These are phyloP conservation scores for Kwoniella pini DNA, from an alignment of 768 basidiomycete genomes.

Conservation along the genomic window DNA sequence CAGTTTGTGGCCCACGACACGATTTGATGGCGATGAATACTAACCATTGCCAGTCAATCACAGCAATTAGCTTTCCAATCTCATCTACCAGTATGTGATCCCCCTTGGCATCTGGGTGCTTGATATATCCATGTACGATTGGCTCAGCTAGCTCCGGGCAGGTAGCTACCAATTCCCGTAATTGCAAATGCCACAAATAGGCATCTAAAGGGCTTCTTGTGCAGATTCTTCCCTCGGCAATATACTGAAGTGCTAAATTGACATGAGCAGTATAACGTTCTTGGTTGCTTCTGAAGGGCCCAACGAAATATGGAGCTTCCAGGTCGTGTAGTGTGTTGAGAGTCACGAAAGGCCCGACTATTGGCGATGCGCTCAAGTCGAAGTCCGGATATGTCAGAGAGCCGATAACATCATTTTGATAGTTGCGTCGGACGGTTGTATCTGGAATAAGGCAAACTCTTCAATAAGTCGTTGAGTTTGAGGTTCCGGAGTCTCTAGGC, in stretches of 20 bases:
- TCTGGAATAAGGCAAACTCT: no score
- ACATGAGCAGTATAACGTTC: constrained; percentile 12
- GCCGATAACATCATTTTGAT: not conserved
- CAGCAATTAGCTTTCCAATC: constrained; percentile 28
- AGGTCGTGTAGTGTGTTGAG: not conserved
- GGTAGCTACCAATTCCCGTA: not conserved
- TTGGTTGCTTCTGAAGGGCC: constrained; percentile 14
- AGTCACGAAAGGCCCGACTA: constrained; percentile 2
- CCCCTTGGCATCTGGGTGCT: constrained; percentile 37
- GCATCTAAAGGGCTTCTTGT: not conserved
- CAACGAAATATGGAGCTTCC: constrained; percentile 13
- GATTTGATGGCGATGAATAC: not conserved
- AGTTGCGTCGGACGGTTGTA: not conserved
- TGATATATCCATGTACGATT: constrained; percentile 21
- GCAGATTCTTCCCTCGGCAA: not conserved
- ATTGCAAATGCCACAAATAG: constrained; percentile 15
- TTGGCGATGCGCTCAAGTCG: not conserved
- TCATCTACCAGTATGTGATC: constrained; percentile 47
- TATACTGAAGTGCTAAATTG: constrained; percentile 4
- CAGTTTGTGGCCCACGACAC: not conserved
- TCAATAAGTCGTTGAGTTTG: no score
- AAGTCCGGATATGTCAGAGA: not conserved
- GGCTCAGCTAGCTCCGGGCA: not conserved
- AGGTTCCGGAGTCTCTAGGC: no score
- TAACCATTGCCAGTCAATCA: constrained; percentile 52